Evolutionary conservation across 495 filamentous ascomycete species (phyloP).

Genomic region (Trichocladium uniseriatum): DNA sequence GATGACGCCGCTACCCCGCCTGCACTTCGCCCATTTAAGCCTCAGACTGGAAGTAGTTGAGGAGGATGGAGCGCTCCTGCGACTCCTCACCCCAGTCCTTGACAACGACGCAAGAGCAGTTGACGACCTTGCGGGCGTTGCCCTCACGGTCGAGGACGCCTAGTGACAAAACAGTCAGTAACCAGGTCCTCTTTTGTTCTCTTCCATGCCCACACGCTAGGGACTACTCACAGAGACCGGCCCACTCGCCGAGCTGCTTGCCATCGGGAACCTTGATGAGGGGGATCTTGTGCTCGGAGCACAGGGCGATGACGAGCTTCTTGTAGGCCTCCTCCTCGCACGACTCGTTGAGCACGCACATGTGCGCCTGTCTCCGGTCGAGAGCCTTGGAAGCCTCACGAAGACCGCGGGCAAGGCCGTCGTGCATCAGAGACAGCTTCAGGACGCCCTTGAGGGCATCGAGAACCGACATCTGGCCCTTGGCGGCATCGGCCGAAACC

Average conservation of each 20-base stretch:
- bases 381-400: conserved; percentile 97
- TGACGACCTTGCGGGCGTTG: conserved; percentile 98
- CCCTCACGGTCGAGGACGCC: conserved; percentile 97
- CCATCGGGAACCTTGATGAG: conserved; percentile 99
- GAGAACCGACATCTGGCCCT: conserved; percentile 94
- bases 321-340: conserved; percentile 99
- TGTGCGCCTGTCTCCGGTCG: conserved; percentile 94
- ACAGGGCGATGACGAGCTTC: conserved; percentile 97
- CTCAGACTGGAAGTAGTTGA: conserved; percentile 97
- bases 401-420: conserved; percentile 95
- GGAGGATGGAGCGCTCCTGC: conserved; percentile 92
- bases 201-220: not conserved
- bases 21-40: conserved; percentile 33
- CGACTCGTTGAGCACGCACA: conserved; percentile 98
- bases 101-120: conserved; percentile 99
- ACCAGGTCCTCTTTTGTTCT: not conserved
- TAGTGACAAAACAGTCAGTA: conserved; percentile 28
- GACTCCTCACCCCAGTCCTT: conserved; percentile 99
- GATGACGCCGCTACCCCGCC: conserved; percentile 10
- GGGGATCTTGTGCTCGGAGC: conserved; percentile 97
- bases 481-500: conserved; percentile 72
- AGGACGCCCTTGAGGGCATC: conserved; percentile 96
- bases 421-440: conserved; percentile 97
- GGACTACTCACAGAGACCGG: conserved; percentile 82
- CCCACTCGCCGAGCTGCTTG: conserved; percentile 99